Conservation (phyloP, 2,329 filamentous ascomycete species). For the Thelonectria blattea region DNA sequence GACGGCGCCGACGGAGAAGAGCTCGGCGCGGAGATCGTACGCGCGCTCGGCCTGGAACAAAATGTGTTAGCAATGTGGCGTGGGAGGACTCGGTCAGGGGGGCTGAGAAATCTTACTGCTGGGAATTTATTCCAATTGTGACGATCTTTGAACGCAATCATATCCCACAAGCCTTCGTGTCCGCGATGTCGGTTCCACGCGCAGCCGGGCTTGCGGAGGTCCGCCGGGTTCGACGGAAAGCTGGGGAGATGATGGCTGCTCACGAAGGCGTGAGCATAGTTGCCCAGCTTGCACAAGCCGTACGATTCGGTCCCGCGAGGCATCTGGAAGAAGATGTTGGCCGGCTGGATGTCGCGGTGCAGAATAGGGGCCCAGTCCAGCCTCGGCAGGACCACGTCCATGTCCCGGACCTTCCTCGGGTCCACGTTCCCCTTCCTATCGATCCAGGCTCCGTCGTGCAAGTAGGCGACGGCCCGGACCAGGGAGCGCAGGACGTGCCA, state of each 20-base stretch:
- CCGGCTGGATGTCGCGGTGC: slow-evolving; percentile 53
- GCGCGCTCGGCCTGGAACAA: slow-evolving; percentile 37
- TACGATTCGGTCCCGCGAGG: slow-evolving; percentile 56
- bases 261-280: slow-evolving; percentile 50
- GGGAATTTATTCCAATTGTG: background rate
- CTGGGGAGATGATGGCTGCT: slow-evolving; percentile 41
- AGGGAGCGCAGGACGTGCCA: slow-evolving; percentile 61
- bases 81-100: background rate
- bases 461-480: slow-evolving; percentile 55
- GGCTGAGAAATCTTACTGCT: slow-evolving; percentile 14
- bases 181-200: slow-evolving; percentile 24
- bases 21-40: slow-evolving; percentile 47
- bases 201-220: slow-evolving; percentile 12
- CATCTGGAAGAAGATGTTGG: slow-evolving; percentile 59
- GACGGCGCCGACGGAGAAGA: slow-evolving; percentile 46
- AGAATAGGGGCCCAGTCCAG: slow-evolving; percentile 58
- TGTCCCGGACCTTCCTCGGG: background rate
- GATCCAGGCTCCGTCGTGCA: slow-evolving; percentile 55
- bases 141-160: background rate
- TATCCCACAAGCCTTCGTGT: slow-evolving; percentile 11
- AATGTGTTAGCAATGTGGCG: background rate
- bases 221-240: background rate
- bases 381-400: slow-evolving; percentile 37
- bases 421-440: slow-evolving; percentile 18
- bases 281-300: slow-evolving; percentile 60